Evolutionary conservation across 129 eudicot species (phyloP).

Genomic region (Chrysanthemum lavandulifolium): DNA sequence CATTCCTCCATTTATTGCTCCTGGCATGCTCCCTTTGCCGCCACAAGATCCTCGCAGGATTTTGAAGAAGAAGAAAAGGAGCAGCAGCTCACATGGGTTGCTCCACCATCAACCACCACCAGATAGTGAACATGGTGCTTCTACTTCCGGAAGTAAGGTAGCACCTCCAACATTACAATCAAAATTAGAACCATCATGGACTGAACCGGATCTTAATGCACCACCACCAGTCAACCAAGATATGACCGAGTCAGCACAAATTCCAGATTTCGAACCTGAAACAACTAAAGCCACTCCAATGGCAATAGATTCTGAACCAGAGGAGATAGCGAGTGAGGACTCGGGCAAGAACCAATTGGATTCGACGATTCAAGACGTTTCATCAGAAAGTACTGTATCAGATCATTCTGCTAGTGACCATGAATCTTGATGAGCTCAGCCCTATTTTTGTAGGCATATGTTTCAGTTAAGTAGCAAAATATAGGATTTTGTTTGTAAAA

Average conservation of each 20-base stretch:
- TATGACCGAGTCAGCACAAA: constrained; percentile 7
- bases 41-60: constrained; percentile 71
- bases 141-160: constrained; percentile 27
- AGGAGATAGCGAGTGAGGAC: constrained; percentile 13
- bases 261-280: background rate
- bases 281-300: background rate
- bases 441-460: constrained; percentile 35
- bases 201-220: constrained; percentile 33
- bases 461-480: constrained; percentile 26
- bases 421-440: constrained; percentile 18
- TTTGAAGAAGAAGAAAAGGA: constrained; percentile 56
- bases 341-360: constrained; percentile 24
- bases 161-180: constrained; percentile 15
- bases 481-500: constrained; percentile 35
- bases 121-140: constrained; percentile 23
- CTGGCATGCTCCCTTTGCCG: constrained; percentile 62
- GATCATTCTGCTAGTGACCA: constrained; percentile 2
- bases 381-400: constrained; percentile 20
- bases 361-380: constrained; percentile 12
- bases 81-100: constrained; percentile 12
- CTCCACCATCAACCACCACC: background rate
- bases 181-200: constrained; percentile 24
- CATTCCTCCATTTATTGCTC: constrained; percentile 75
- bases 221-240: constrained; percentile 28
- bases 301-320: constrained; percentile 16